Evolutionary conservation across 306 rosid genomes (phyloP).

Genomic region (Rosa rugosa): DNA sequence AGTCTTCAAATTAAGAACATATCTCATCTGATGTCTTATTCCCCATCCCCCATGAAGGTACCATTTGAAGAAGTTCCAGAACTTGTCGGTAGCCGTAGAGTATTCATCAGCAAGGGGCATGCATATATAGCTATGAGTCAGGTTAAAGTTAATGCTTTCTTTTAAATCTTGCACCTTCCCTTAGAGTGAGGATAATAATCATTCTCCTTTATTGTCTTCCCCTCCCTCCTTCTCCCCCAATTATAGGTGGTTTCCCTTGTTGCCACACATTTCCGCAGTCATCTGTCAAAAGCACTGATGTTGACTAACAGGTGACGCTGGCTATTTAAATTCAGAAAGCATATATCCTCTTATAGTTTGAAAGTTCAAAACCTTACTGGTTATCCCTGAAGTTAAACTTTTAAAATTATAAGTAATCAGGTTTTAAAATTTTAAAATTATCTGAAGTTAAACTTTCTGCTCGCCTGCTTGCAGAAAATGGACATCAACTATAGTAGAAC

Average conservation of each 20-base stretch:
- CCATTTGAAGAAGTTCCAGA: constrained; percentile 97
- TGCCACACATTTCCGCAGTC: constrained; percentile 78
- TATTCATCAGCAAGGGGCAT: constrained; percentile 70
- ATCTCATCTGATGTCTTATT: constrained; percentile 21
- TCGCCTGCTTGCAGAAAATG: constrained; percentile 80
- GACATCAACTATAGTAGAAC: constrained; percentile 75
- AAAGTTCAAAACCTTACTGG: not conserved
- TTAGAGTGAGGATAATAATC: constrained; percentile 18
- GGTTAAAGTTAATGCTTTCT: constrained; percentile 46
- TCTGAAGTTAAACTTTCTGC: constrained; percentile 33
- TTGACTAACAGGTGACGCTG: constrained; percentile 77
- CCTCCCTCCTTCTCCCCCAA: constrained; percentile 12
- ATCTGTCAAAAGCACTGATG: constrained; percentile 70
- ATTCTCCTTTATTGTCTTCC: constrained; percentile 15
- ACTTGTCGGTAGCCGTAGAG: constrained; percentile 86
- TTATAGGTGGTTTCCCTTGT: constrained; percentile 76
- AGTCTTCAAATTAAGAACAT: not conserved
- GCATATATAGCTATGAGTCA: constrained; percentile 85
- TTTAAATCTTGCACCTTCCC: constrained; percentile 10
- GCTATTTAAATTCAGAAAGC: constrained; percentile 19
- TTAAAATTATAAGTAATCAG: constrained; percentile 7
- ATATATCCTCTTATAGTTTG: not conserved
- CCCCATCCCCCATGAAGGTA: constrained; percentile 49
- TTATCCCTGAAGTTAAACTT: no score
- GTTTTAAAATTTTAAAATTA: constrained; percentile 16